These are phyloP conservation scores for Nematocida ausubeli DNA, from an alignment of 371 early-diverging fungal species.

Conservation along the genomic window DNA sequence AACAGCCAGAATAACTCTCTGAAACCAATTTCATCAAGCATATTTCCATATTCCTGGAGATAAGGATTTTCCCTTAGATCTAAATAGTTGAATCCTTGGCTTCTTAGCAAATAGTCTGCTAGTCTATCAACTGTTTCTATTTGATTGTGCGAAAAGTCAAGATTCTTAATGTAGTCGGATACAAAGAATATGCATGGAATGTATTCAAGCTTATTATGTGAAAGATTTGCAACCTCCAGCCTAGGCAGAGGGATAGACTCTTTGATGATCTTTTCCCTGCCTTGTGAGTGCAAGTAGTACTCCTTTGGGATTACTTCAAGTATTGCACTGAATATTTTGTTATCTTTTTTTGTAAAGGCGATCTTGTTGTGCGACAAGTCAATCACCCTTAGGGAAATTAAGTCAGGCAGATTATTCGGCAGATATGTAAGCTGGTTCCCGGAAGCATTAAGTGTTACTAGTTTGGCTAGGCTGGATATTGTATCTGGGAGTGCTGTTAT, in stretches of 20 bases:
- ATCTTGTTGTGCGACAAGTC: background rate
- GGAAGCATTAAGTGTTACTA: background rate
- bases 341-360: background rate
- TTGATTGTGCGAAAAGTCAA: background rate
- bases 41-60: background rate
- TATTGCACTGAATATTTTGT: background rate
- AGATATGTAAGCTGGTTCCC: background rate
- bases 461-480: background rate
- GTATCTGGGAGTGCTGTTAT: background rate
- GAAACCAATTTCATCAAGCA: background rate
- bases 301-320: background rate
- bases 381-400: background rate
- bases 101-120: slow-evolving; percentile 6
- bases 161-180: background rate
- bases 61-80: background rate
- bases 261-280: background rate
- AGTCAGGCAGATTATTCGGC: background rate
- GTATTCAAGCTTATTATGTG: background rate
- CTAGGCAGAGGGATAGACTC: background rate
- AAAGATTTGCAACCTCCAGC: background rate
- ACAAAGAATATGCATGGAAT: slow-evolving; percentile 1
- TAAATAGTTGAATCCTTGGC: background rate
- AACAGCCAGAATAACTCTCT: slow-evolving; percentile 15
- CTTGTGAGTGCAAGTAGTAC: background rate
- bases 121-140: background rate